These are phyloP conservation scores for Phytophthora pseudosyringae DNA, from an alignment of 352 stramenopile species.

Conservation along the genomic window DNA sequence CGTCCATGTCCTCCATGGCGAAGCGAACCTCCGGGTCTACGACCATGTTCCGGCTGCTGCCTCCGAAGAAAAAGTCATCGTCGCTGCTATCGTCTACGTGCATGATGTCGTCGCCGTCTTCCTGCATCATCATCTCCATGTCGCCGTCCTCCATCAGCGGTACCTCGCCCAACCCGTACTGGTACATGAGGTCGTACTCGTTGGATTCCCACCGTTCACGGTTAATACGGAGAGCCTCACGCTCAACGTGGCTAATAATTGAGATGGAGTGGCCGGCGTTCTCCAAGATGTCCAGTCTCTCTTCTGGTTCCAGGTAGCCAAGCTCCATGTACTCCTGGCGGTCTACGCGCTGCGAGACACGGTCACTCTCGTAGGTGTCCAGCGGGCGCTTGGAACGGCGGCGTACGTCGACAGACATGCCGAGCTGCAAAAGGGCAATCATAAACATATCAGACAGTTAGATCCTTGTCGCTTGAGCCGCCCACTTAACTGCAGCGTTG, in stretches of 20 bases:
- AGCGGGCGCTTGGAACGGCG: slow-evolving; percentile 65
- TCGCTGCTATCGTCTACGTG: slow-evolving; percentile 58
- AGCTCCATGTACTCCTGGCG: slow-evolving; percentile 86
- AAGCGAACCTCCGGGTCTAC: slow-evolving; percentile 65
- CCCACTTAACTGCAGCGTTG: not conserved
- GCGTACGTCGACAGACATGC: slow-evolving; percentile 72
- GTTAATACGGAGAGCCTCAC: slow-evolving; percentile 76
- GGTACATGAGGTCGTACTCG: slow-evolving; percentile 86
- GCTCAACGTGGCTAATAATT: slow-evolving; percentile 72
- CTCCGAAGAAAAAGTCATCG: slow-evolving; percentile 61
- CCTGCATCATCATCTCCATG: slow-evolving; percentile 58
- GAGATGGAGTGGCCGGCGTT: slow-evolving; percentile 65
- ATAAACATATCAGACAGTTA: slow-evolving; percentile 16
- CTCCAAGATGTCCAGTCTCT: slow-evolving; percentile 80
- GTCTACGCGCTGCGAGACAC: slow-evolving; percentile 52
- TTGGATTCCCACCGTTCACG: slow-evolving; percentile 87
- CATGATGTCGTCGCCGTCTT: slow-evolving; percentile 56
- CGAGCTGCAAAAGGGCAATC: slow-evolving; percentile 41
- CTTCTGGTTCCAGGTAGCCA: slow-evolving; percentile 79
- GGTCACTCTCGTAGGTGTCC: slow-evolving; percentile 74
- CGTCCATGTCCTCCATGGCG: slow-evolving; percentile 78
- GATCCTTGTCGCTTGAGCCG: not conserved
- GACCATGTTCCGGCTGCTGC: slow-evolving; percentile 45
- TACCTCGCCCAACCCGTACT: slow-evolving; percentile 76
- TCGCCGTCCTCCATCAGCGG: slow-evolving; percentile 61